phyloP scores from a whole-genome alignment of 208 protist species.

The Leishmania aethiopica region DNA sequence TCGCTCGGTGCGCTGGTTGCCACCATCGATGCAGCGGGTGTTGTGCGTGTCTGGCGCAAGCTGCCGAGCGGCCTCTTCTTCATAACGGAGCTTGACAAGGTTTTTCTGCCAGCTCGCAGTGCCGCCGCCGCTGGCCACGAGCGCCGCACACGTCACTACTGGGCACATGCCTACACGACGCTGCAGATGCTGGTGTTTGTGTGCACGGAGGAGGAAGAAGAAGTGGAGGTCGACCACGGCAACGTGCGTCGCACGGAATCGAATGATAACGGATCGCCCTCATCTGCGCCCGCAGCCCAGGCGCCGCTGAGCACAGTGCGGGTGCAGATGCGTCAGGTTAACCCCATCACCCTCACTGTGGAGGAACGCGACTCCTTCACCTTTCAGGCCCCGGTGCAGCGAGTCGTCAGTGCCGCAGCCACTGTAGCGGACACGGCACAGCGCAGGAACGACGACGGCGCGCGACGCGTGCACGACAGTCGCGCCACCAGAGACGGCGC shows the following conservation, averaged over 20 bases:
- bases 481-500: background rate
- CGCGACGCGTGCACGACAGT: conserved; percentile 5
- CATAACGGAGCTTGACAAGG: conserved; percentile 46
- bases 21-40: conserved; percentile 52
- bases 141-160: conserved; percentile 16
- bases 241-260: background rate
- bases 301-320: conserved; percentile 21
- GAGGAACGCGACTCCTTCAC: conserved; percentile 41
- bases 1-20: conserved; percentile 52
- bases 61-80: conserved; percentile 70
- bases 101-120: conserved; percentile 32
- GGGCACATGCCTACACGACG: conserved; percentile 27
- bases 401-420: conserved; percentile 8
- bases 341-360: conserved; percentile 57
- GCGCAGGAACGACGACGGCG: background rate
- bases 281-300: background rate
- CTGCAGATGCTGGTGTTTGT: conserved; percentile 43
- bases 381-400: conserved; percentile 37
- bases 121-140: background rate
- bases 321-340: conserved; percentile 53
- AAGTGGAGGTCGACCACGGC: background rate
- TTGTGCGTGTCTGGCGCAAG: conserved; percentile 72
- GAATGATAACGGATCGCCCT: background rate
- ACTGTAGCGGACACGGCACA: background rate
- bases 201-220: conserved; percentile 35